Percentiles rank a stretch among this genome's conserved stretches.
These are phyloP conservation scores for Russula compacta DNA, from an alignment of 768 basidiomycete species.

Conservation along the genomic window DNA sequence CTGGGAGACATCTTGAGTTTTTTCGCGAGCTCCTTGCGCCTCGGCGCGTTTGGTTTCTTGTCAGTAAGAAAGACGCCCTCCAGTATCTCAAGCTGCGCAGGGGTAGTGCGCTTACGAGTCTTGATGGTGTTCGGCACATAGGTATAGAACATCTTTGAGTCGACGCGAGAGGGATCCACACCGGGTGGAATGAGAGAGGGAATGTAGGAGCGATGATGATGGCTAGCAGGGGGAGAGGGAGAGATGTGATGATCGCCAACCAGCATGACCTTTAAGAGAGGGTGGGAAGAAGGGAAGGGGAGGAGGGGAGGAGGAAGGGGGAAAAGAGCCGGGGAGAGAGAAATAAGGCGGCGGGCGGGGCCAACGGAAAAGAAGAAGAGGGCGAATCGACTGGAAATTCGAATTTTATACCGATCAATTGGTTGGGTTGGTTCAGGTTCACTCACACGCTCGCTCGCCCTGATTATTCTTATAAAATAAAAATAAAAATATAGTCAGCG, in stretches of 20 bases:
- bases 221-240: neutral
- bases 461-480: too few relatives aligned
- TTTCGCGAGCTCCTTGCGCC: slow-evolving; percentile 70
- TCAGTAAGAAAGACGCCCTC: slow-evolving; percentile 81
- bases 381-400: neutral
- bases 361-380: neutral
- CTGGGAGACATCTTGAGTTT: slow-evolving; percentile 88
- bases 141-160: slow-evolving; percentile 80
- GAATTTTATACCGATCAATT: neutral
- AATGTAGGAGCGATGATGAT: slow-evolving; percentile 29
- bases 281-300: neutral
- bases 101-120: slow-evolving; percentile 85
- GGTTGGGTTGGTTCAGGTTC: too few relatives aligned
- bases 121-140: slow-evolving; percentile 91
- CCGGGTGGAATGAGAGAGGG: slow-evolving; percentile 41
- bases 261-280: neutral
- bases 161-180: slow-evolving; percentile 59
- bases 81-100: slow-evolving; percentile 79
- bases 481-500: neutral
- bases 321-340: neutral
- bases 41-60: slow-evolving; percentile 80
- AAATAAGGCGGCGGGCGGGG: neutral
- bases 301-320: neutral
- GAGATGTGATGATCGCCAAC: slow-evolving; percentile 12
- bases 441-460: too few relatives aligned